Percentiles rank a stretch among this genome's conserved stretches.
Evolutionary conservation across 208 protist species (phyloP).

Genomic region (Porcisia hertigi): DNA sequence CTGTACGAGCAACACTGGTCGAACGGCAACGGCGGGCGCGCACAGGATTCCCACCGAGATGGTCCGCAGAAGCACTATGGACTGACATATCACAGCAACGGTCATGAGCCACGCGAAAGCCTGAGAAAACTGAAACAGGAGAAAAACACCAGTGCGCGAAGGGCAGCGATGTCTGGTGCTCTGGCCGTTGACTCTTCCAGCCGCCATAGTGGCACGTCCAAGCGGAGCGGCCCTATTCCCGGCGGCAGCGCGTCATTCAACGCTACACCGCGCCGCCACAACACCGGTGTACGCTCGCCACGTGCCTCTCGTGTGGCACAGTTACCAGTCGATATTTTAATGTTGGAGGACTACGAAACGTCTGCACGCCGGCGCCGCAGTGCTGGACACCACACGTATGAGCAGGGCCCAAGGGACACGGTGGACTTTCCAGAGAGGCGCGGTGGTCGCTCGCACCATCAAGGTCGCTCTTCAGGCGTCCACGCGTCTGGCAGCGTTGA

Average conservation of each 20-base stretch:
- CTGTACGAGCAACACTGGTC: neutral
- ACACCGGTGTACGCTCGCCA: neutral
- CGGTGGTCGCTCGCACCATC: neutral
- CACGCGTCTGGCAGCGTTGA: neutral
- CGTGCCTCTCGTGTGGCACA: constrained; percentile 11
- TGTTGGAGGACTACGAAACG: constrained; percentile 33
- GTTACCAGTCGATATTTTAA: constrained; percentile 14
- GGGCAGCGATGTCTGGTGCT: constrained; percentile 2
- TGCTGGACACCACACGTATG: constrained; percentile 19
- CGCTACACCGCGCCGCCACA: constrained; percentile 4
- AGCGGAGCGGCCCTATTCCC: constrained; percentile 1
- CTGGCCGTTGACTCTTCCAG: neutral
- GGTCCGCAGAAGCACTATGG: neutral
- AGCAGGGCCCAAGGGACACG: constrained; percentile 8
- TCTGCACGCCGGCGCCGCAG: constrained; percentile 11
- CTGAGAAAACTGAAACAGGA: neutral
- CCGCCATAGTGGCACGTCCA: neutral
- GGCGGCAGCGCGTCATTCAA: neutral
- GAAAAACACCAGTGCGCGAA: neutral
- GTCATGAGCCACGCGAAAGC: neutral
- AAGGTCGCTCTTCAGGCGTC: neutral
- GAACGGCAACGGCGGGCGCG: neutral
- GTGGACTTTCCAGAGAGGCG: neutral
- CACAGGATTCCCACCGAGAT: too few relatives aligned
- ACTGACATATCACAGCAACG: constrained; percentile 10